A percentile compares a stretch with the other conserved stretches of the same genome.
These are phyloP conservation scores for Zasmidium citrigriseum DNA, from an alignment of 2,329 filamentous ascomycete species.

Conservation along the genomic window DNA sequence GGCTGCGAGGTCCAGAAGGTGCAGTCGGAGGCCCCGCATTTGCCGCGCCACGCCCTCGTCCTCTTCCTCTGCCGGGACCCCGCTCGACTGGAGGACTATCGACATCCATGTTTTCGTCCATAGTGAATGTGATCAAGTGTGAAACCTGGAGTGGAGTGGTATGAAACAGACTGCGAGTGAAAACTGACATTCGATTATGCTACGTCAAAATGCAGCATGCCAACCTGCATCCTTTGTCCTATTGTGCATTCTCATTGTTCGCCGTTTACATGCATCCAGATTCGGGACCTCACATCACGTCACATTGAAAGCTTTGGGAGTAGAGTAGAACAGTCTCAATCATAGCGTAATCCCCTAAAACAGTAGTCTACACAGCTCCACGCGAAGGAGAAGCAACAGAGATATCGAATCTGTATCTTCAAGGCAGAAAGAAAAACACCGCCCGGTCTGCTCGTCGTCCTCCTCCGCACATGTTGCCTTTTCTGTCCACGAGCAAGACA, in stretches of 20 bases:
- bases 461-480: not conserved
- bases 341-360: not conserved
- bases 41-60: not conserved
- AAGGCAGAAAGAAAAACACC: too few relatives aligned
- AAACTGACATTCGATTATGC: not conserved
- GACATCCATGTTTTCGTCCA: not conserved
- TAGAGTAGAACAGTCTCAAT: not conserved
- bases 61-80: not conserved
- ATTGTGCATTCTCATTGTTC: not conserved
- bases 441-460: not conserved
- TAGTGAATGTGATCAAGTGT: too few relatives aligned
- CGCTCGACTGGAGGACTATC: not conserved
- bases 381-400: not conserved
- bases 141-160: too few relatives aligned
- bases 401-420: too few relatives aligned
- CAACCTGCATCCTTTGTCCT: not conserved
- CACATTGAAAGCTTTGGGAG: not conserved
- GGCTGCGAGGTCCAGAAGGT: not conserved
- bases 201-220: not conserved
- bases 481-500: not conserved
- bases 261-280: not conserved
- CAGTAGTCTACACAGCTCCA: not conserved
- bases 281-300: not conserved
- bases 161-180: too few relatives aligned
- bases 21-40: not conserved